phyloP scores from a whole-genome alignment of 2,329 filamentous ascomycete species.

The Fusarium drepaniforme region DNA sequence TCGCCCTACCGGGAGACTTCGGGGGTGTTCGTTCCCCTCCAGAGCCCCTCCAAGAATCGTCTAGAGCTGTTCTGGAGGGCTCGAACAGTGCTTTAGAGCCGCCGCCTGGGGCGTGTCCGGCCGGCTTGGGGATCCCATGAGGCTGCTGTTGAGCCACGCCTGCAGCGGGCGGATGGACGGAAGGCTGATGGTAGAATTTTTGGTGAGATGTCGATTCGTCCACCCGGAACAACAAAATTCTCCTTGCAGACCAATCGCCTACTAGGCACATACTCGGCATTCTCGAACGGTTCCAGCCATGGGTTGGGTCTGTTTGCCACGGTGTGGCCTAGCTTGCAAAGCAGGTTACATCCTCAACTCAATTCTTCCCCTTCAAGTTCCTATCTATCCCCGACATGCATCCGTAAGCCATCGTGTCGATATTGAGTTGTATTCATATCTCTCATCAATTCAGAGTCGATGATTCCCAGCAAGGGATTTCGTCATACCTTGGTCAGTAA shows the following conservation, averaged over 20 bases:
- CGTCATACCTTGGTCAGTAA: slow-evolving; percentile 19
- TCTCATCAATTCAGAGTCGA: slow-evolving; percentile 16
- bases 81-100: slow-evolving; percentile 24
- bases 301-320: slow-evolving; percentile 33
- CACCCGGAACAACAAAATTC: slow-evolving; percentile 32
- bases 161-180: slow-evolving; percentile 40
- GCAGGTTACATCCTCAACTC: slow-evolving; percentile 33
- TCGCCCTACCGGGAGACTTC: slow-evolving; percentile 43
- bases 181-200: slow-evolving; percentile 41
- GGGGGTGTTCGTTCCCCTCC: slow-evolving; percentile 27
- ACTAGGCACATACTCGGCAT: slow-evolving; percentile 6
- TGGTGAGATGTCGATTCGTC: slow-evolving; percentile 42
- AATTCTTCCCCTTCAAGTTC: slow-evolving; percentile 22
- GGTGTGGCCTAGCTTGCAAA: slow-evolving; percentile 22
- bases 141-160: slow-evolving; percentile 45
- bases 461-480: slow-evolving; percentile 11
- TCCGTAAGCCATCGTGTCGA: slow-evolving; percentile 10
- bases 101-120: slow-evolving; percentile 14
- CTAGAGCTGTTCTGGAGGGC: slow-evolving; percentile 24
- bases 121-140: slow-evolving; percentile 27
- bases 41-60: slow-evolving; percentile 7
- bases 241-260: slow-evolving; percentile 20
- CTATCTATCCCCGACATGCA: slow-evolving; percentile 19
- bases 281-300: slow-evolving; percentile 20
- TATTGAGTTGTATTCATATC: slow-evolving; percentile 26